Evolutionary conservation across 2,329 filamentous ascomycete species (phyloP).

Genomic region (Fusarium lateritium): DNA sequence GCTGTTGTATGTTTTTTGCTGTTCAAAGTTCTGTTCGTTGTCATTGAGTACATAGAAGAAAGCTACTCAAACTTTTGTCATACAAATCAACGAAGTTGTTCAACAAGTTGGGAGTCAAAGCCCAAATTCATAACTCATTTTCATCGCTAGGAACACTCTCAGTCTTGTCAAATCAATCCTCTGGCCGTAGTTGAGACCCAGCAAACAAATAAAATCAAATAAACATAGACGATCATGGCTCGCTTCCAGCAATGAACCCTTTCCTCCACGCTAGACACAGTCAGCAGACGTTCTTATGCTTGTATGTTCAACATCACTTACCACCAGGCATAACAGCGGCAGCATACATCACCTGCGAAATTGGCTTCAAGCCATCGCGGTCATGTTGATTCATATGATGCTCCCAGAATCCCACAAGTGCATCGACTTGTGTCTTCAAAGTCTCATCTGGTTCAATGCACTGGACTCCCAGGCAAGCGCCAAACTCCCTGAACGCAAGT

Average conservation of each 20-base stretch:
- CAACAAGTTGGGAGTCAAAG: too few species aligned
- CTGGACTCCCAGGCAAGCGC: conserved; percentile 65
- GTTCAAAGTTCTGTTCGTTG: too few species aligned
- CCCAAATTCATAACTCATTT: too few species aligned
- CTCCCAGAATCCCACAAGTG: conserved; percentile 55
- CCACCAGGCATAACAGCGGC: conserved; percentile 68
- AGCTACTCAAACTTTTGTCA: too few species aligned
- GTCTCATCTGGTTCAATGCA: conserved; percentile 54
- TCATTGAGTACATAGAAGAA: too few species aligned
- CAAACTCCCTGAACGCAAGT: conserved; percentile 69
- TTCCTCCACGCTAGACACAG: conserved; percentile 11
- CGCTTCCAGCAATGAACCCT: conserved; percentile 19
- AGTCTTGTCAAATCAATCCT: too few species aligned
- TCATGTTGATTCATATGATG: conserved; percentile 52
- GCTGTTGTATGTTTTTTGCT: too few species aligned
- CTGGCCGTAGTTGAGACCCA: too few species aligned
- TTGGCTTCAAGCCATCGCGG: conserved; percentile 63
- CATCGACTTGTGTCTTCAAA: conserved; percentile 45
- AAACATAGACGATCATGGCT: background rate
- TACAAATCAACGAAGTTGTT: too few species aligned
- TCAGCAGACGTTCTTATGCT: background rate
- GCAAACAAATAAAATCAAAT: too few species aligned
- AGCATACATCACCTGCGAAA: conserved; percentile 71
- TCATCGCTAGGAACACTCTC: too few species aligned
- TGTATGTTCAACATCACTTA: conserved; percentile 52